A percentile compares a stretch with the other conserved stretches of the same genome.
Conservation (phyloP, 2,329 filamentous ascomycete genomes). For the Aspergillus piperis region DNA sequence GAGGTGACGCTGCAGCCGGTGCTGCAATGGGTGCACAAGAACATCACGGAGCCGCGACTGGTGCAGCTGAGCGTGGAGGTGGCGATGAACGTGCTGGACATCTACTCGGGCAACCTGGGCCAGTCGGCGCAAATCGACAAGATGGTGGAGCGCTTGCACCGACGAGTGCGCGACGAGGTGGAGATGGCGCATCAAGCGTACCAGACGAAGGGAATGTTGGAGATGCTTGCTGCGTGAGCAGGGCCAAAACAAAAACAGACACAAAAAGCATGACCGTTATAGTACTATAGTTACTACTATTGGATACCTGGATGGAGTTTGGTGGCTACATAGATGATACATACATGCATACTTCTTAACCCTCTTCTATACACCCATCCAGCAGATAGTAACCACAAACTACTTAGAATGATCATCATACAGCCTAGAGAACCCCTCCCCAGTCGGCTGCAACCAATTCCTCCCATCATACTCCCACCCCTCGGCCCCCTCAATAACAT, state of each 20-base stretch:
- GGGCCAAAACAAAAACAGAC: background rate
- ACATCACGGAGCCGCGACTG: slow-evolving; percentile 81
- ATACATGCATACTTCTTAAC: too few species aligned
- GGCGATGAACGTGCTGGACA: slow-evolving; percentile 76
- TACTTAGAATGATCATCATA: slow-evolving; percentile 25
- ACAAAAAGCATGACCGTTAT: slow-evolving; percentile 13
- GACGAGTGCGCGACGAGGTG: slow-evolving; percentile 72
- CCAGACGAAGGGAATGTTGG: slow-evolving; percentile 84
- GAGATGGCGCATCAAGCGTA: slow-evolving; percentile 81
- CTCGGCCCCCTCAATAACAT: slow-evolving; percentile 83
- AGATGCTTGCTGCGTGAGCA: slow-evolving; percentile 55
- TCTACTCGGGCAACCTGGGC: slow-evolving; percentile 80
- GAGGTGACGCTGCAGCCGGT: slow-evolving; percentile 80
- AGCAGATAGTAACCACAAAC: too few species aligned
- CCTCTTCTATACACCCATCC: too few species aligned
- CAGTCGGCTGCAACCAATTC: slow-evolving; percentile 92
- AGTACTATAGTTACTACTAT: slow-evolving; percentile 18
- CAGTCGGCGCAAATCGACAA: slow-evolving; percentile 71
- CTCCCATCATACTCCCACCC: slow-evolving; percentile 70
- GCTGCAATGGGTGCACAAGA: slow-evolving; percentile 76
- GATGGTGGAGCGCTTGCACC: slow-evolving; percentile 68
- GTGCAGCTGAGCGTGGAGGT: slow-evolving; percentile 81
- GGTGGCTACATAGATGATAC: too few species aligned
- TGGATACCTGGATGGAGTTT: too few species aligned
- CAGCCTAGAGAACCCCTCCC: slow-evolving; percentile 75